Evolutionary conservation across 73 alveolate genomes (phyloP).

Genomic region (Diophrys sp.): DNA sequence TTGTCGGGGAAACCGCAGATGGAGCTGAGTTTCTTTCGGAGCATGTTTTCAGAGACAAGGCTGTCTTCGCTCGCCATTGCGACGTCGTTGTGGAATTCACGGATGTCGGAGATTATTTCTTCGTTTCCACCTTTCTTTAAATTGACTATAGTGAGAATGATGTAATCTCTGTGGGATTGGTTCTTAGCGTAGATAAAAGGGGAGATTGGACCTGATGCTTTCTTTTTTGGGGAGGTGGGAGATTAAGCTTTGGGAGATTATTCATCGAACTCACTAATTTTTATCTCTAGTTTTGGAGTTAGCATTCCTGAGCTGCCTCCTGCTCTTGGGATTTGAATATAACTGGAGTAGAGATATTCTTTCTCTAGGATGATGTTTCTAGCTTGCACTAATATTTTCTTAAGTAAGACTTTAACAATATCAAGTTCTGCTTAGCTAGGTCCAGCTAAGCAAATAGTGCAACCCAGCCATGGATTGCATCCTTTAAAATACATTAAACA

Average conservation of each 20-base stretch:
- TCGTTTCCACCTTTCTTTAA: no score
- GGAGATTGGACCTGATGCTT: not conserved
- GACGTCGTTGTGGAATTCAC: no score
- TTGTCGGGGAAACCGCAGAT: no score
- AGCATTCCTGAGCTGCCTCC: not conserved
- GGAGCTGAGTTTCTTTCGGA: no score
- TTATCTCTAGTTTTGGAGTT: conserved; percentile 6
- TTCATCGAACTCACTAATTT: not conserved
- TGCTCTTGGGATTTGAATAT: conserved; percentile 3
- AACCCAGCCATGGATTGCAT: conserved; percentile 51
- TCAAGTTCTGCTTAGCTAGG: conserved; percentile 6
- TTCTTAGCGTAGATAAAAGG: conserved; percentile 2
- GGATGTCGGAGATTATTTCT: no score
- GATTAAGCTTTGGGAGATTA: not conserved
- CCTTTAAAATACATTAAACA: conserved; percentile 45
- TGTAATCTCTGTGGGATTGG: not conserved
- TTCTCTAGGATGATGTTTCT: conserved; percentile 10
- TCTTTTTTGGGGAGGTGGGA: conserved; percentile 8
- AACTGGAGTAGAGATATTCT: conserved; percentile 11
- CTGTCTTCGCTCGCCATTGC: no score
- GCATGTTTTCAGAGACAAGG: no score
- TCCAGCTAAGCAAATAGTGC: conserved; percentile 57
- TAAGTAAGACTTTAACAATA: not conserved
- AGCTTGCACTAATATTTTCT: conserved; percentile 1
- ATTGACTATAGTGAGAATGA: no score